Evolutionary conservation across 2,329 filamentous ascomycete genomes (phyloP).

Genomic region (Monosporascus sp.): DNA sequence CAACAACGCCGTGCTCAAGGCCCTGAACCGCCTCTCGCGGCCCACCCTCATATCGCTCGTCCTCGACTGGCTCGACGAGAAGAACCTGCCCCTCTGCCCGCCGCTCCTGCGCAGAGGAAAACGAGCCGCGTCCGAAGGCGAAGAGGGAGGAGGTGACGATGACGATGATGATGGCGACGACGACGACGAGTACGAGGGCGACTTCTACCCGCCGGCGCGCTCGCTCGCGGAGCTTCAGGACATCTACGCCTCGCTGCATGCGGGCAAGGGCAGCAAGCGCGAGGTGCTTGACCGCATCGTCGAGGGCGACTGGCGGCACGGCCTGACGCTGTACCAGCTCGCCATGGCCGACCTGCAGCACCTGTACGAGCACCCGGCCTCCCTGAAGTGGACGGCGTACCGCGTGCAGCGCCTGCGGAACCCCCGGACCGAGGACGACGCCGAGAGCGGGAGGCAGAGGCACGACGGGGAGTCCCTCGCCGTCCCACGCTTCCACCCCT

Average conservation of each 20-base stretch:
- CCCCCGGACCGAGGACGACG: conserved; percentile 34
- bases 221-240: conserved; percentile 63
- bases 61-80: conserved; percentile 70
- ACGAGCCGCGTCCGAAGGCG: conserved; percentile 17
- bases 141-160: conserved; percentile 37
- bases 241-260: conserved; percentile 56
- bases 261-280: conserved; percentile 54
- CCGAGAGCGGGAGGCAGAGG: conserved; percentile 17
- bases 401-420: conserved; percentile 49
- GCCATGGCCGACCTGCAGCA: conserved; percentile 65
- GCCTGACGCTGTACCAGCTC: conserved; percentile 60
- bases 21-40: conserved; percentile 65
- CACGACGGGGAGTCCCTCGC: conserved; percentile 41
- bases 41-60: conserved; percentile 66
- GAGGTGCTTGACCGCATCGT: conserved; percentile 60
- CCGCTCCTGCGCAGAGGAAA: conserved; percentile 49
- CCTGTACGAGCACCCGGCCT: conserved; percentile 59
- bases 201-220: conserved; percentile 63
- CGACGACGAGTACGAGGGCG: conserved; percentile 54
- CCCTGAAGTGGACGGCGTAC: conserved; percentile 60
- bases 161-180: conserved; percentile 44
- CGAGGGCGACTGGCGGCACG: conserved; percentile 64
- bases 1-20: conserved; percentile 60
- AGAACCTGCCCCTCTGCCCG: conserved; percentile 52
- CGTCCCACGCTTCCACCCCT: conserved; percentile 71